Evolutionary conservation across 306 rosid species (phyloP).

Genomic region (Inga leiocalycina): DNA sequence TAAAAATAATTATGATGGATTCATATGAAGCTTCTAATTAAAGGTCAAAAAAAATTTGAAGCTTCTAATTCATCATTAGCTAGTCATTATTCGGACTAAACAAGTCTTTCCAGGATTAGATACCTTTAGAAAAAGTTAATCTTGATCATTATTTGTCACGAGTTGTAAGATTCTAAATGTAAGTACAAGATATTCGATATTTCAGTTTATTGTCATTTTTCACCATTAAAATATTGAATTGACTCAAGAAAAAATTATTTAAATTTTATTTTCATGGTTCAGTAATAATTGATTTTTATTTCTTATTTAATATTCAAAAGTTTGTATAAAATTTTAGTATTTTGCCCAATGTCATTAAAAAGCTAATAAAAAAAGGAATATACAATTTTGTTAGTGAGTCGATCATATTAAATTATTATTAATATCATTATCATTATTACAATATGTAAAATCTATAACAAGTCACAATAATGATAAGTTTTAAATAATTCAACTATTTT

Average conservation of each 20-base stretch:
- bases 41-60: background rate
- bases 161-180: background rate
- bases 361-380: background rate
- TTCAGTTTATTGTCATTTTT: background rate
- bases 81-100: background rate
- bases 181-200: background rate
- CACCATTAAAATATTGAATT: background rate
- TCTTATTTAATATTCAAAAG: background rate
- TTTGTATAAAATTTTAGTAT: background rate
- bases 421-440: background rate
- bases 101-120: background rate
- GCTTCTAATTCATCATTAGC: background rate
- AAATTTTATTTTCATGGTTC: background rate
- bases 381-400: background rate
- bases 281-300: background rate
- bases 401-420: background rate
- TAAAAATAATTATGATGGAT: background rate
- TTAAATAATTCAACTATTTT: background rate
- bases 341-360: background rate
- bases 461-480: background rate
- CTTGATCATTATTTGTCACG: background rate
- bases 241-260: background rate
- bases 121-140: background rate
- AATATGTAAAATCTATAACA: background rate
- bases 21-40: background rate